Base-by-base conservation (phyloP, 257 asterid species). In the Craterostigma plantagineum region DNA sequence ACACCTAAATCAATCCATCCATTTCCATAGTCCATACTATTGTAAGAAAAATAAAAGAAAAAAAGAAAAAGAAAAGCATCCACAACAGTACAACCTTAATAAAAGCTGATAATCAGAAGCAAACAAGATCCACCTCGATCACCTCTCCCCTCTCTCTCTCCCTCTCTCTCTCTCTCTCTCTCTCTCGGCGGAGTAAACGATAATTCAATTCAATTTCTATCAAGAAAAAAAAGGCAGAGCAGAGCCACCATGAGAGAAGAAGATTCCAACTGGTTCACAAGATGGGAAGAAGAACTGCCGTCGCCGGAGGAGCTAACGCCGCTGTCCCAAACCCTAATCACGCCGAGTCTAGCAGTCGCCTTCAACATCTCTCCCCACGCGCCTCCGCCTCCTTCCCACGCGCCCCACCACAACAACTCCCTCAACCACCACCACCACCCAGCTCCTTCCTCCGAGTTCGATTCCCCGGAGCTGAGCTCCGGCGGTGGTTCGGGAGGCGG, bases 111-210 rank as follows among this genome's bases (percentile, higher is more conserved):
- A n/a, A 65, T 70, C 67, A 71, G 61, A 63, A 71, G 71, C 71
- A 76, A 67, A 76, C 80, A 76, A 73, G 91, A 83, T 83, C 95
- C 91, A 73, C 91, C 91, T 75, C 86, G 86, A 75, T 70, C 71
- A 57, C 64, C 67, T 66, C 77, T 49, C 79, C 68, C 2, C 35
- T 45, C n/a, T n/a, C n/a, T n/a, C n/a, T n/a, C n/a, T n/a, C n/a
- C n/a, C n/a, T n/a, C n/a, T n/a, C n/a, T n/a, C n/a, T n/a, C n/a
- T n/a, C n/a, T n/a, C 38, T 11, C 57, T 18, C 51, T 12, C 53
- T 16, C n/a, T 15, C n/a, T 2, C 33, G 38, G 58, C 40, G 63
- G 59, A 42, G 18, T 42, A 42, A 42, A 7, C 46, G 10, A n/a
- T n/a, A 35, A 35, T 35, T 35, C 40, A 9, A 35, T 35, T n/a